Conservation (phyloP, 2,329 filamentous ascomycete species). For the Talaromyces sp. region DNA sequence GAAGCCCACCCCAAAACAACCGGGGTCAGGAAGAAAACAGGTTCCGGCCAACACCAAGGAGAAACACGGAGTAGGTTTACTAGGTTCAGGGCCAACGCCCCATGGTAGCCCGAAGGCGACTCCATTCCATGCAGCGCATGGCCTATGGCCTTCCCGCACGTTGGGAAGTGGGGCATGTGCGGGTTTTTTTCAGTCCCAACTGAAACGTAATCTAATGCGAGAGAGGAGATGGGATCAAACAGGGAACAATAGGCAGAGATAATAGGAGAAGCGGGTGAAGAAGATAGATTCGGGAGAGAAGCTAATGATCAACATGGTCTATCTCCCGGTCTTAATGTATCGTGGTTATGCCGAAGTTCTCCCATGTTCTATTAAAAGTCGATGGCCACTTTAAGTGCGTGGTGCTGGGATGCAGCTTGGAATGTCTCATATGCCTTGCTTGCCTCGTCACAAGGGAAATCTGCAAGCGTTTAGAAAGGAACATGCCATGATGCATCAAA, state of each 20-base stretch:
- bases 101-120: not conserved
- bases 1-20: too few species aligned
- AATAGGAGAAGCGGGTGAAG: too few species aligned
- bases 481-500: not conserved
- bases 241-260: too few species aligned
- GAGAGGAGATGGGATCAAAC: not conserved
- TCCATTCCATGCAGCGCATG: not conserved
- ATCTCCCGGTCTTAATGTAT: not conserved
- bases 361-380: constrained; percentile 20
- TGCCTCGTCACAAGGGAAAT: constrained; percentile 17
- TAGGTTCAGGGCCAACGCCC: not conserved
- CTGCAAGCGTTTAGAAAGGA: constrained; percentile 1
- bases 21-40: not conserved
- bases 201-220: not conserved
- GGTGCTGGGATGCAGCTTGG: constrained; percentile 18
- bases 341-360: not conserved
- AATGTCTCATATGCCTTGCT: constrained; percentile 21
- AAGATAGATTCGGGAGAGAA: too few species aligned
- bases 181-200: not conserved
- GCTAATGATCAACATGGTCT: not conserved
- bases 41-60: not conserved
- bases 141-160: constrained; percentile 5
- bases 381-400: constrained; percentile 26
- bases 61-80: not conserved
- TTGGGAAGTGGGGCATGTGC: not conserved